phyloP scores from a whole-genome alignment of 2,329 filamentous ascomycete genomes.

The Mycocentrospora acerina region DNA sequence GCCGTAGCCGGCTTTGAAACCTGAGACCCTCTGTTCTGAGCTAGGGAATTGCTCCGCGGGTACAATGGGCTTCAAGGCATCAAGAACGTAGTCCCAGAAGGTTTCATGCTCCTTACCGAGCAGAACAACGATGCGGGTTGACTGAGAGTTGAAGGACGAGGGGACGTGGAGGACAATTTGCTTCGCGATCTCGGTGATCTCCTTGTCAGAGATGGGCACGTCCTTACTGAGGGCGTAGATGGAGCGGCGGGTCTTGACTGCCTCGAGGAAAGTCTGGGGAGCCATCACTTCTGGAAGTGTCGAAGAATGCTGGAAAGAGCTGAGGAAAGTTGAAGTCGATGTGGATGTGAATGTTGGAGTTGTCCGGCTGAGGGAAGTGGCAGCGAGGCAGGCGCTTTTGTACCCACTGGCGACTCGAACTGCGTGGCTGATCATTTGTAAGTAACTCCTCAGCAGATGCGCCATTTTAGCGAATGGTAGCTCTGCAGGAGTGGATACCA shows the following conservation, averaged over 20 bases:
- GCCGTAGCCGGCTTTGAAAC: slow-evolving; percentile 73
- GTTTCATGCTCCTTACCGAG: slow-evolving; percentile 81
- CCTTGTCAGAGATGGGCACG: slow-evolving; percentile 58
- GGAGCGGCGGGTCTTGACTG: slow-evolving; percentile 68
- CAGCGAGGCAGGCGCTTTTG: slow-evolving; percentile 15
- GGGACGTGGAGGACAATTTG: slow-evolving; percentile 68
- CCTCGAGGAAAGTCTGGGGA: slow-evolving; percentile 57
- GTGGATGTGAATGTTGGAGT: slow-evolving; percentile 7
- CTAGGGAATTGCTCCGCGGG: slow-evolving; percentile 63
- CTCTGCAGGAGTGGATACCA: no score
- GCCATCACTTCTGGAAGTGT: slow-evolving; percentile 41
- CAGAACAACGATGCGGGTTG: slow-evolving; percentile 75
- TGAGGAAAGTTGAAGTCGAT: slow-evolving; percentile 8
- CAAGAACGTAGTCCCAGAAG: slow-evolving; percentile 75
- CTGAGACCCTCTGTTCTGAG: slow-evolving; percentile 53
- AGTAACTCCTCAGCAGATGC: no score
- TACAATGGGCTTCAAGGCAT: slow-evolving; percentile 67
- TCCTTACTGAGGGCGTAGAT: slow-evolving; percentile 68
- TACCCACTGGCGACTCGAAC: slow-evolving; percentile 15
- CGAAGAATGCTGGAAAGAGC: slow-evolving; percentile 16
- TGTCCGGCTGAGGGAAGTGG: slow-evolving; percentile 4
- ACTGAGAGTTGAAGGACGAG: slow-evolving; percentile 86
- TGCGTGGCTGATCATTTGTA: no score
- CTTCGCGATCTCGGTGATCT: slow-evolving; percentile 64
- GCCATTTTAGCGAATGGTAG: no score